Percentiles rank a stretch among this genome's conserved stretches.
These are phyloP conservation scores for Raddia guianensis DNA, from an alignment of 176 grass and related monocot genomes.

Conservation along the genomic window DNA sequence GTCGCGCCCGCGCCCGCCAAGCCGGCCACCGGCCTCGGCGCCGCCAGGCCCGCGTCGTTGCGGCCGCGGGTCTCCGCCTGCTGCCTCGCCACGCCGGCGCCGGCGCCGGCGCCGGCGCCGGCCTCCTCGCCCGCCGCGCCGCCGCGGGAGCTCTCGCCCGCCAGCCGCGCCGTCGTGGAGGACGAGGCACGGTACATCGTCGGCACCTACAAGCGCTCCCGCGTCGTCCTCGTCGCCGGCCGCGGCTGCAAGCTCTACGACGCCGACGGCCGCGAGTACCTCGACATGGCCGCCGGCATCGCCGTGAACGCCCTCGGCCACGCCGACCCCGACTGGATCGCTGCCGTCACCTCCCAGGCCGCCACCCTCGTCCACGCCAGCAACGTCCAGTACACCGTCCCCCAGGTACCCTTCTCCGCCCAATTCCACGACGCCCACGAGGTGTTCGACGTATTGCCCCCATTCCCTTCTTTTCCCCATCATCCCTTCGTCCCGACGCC, in stretches of 20 bases:
- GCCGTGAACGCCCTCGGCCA: slow-evolving; percentile 87
- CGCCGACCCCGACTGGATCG: slow-evolving; percentile 55
- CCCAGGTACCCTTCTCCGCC: slow-evolving; percentile 45
- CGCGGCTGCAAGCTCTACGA: slow-evolving; percentile 88
- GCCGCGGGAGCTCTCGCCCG: slow-evolving; percentile 53
- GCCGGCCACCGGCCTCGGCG: not conserved
- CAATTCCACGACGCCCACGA: not conserved
- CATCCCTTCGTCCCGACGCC: not conserved
- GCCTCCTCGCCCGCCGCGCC: not conserved
- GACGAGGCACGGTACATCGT: slow-evolving; percentile 69
- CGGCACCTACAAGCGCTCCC: slow-evolving; percentile 70
- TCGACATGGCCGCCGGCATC: slow-evolving; percentile 89
- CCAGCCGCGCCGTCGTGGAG: slow-evolving; percentile 61
- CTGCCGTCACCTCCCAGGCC: slow-evolving; percentile 45
- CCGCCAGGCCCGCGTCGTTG: not conserved
- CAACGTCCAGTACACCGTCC: slow-evolving; percentile 70
- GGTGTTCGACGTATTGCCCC: slow-evolving; percentile 34
- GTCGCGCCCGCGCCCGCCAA: slow-evolving; percentile 27
- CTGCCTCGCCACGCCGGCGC: slow-evolving; percentile 48
- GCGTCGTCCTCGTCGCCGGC: slow-evolving; percentile 61
- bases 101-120: slow-evolving; percentile 7
- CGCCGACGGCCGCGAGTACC: slow-evolving; percentile 73
- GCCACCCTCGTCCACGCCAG: slow-evolving; percentile 65
- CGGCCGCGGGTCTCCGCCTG: slow-evolving; percentile 38
- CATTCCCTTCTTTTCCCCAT: too few species aligned